Conservation (phyloP, 768 basidiomycete genomes). For the Suillus sp. region DNA sequence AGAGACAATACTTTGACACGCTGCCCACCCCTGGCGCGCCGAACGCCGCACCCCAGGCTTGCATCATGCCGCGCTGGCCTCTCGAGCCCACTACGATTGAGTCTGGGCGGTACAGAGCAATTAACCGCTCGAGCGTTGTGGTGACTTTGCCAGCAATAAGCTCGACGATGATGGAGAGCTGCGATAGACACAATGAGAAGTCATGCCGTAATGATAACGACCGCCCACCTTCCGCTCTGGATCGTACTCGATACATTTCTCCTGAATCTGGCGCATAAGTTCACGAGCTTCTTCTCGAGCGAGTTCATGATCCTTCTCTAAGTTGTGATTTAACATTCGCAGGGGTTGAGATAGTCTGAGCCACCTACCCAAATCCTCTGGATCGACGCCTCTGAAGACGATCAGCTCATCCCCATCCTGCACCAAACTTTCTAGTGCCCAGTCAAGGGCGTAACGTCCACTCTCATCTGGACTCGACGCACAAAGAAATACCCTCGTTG, state of each 20-base stretch:
- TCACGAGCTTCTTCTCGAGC: slow-evolving; percentile 85
- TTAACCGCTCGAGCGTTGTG: slow-evolving; percentile 87
- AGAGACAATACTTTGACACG: slow-evolving; percentile 75
- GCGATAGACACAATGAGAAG: slow-evolving; percentile 7
- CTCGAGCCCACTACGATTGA: slow-evolving; percentile 92
- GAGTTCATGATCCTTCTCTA: slow-evolving; percentile 75
- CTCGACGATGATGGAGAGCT: slow-evolving; percentile 92
- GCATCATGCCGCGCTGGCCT: slow-evolving; percentile 60
- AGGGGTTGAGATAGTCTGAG: background rate
- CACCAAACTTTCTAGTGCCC: slow-evolving; percentile 83
- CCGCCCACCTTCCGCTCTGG: slow-evolving; percentile 69
- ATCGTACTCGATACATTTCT: slow-evolving; percentile 77
- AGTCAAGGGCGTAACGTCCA: slow-evolving; percentile 86
- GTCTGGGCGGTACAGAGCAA: slow-evolving; percentile 89
- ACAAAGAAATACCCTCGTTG: slow-evolving; percentile 87
- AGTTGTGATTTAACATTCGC: background rate
- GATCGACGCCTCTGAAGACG: slow-evolving; percentile 87
- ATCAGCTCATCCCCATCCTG: slow-evolving; percentile 93
- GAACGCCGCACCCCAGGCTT: slow-evolving; percentile 53
- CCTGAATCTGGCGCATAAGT: slow-evolving; percentile 78
- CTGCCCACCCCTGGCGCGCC: slow-evolving; percentile 60
- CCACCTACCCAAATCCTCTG: slow-evolving; percentile 71
- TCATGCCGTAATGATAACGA: background rate
- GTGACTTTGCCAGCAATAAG: slow-evolving; percentile 92
- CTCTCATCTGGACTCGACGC: slow-evolving; percentile 89